A percentile compares a stretch with the other conserved stretches of the same genome.
These are phyloP conservation scores for Leccinum holopus DNA, from an alignment of 1,284 basidiomycete genomes.

Conservation along the genomic window DNA sequence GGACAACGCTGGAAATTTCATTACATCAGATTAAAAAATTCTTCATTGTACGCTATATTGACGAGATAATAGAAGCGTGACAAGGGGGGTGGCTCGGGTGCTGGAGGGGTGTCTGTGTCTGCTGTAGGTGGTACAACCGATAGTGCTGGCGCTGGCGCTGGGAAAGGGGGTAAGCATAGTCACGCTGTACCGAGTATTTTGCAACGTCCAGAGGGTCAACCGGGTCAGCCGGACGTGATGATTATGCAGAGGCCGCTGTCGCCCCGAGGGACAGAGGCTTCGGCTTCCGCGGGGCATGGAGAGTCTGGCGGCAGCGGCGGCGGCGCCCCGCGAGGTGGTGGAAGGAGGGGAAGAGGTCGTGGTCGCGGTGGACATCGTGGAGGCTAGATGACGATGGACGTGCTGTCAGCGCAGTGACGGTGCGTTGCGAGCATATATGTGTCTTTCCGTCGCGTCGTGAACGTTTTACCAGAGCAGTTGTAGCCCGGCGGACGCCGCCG, in stretches of 20 bases:
- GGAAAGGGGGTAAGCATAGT: slow-evolving; percentile 22
- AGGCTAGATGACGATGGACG: slow-evolving; percentile 8
- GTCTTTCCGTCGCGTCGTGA: neutral
- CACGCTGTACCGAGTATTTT: slow-evolving; percentile 27
- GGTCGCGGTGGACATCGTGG: slow-evolving; percentile 27
- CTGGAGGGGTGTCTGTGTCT: slow-evolving; percentile 14
- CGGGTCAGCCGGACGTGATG: slow-evolving; percentile 9
- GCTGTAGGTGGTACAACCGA: slow-evolving; percentile 12
- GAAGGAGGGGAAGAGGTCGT: slow-evolving; percentile 12
- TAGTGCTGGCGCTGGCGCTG: slow-evolving; percentile 13
- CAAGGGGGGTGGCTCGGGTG: slow-evolving; percentile 13
- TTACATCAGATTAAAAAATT: too few species aligned
- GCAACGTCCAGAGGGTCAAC: slow-evolving; percentile 32
- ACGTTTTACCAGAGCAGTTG: neutral
- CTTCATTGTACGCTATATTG: too few species aligned
- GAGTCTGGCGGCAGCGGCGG: slow-evolving; percentile 1
- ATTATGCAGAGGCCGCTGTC: slow-evolving; percentile 19
- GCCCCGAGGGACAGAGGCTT: slow-evolving; percentile 9
- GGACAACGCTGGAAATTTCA: too few species aligned
- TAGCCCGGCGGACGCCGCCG: neutral
- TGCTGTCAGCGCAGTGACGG: neutral
- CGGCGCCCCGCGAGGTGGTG: neutral
- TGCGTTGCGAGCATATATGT: neutral
- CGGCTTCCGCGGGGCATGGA: neutral
- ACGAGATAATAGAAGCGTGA: slow-evolving; percentile 27